Base-by-base conservation (phyloP, 352 stramenopile species). In the Globisporangium sylvaticum region DNA sequence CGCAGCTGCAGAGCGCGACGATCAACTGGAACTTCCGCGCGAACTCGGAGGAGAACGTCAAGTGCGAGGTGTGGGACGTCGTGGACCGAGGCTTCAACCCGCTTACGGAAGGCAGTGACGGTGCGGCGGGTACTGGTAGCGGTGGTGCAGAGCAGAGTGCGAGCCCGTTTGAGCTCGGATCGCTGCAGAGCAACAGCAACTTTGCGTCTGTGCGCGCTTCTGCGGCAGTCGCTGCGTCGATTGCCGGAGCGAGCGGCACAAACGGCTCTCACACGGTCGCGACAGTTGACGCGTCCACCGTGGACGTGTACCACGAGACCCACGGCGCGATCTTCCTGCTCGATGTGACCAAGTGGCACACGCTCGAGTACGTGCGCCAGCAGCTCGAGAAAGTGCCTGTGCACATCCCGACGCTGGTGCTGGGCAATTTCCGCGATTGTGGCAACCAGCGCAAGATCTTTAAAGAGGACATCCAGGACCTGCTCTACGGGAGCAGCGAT, bases 21-120 rank as follows among this genome's bases (percentile, higher is more conserved):
- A 97, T 97, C 72, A 91, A 94, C 57, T 97, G 89, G 84, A 87
- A 69, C 65, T 88, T 87, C 58, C 79, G 81, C 29, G 69, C 74
- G 10, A 78, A 81, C 46, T 73, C 78, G 3, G 86, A 96, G 59
- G 88, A 97, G 50, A 92, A 77, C 50, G 83, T 97, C 58, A 93
- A 95, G 69, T 95, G 94, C 71, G 91, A 97, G 61, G 84, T 97
- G 12, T 96, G 91, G 90, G 90, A 97, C 64, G 88, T 96, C n/a
- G 89, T 96, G 5, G 90, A 97, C 72, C 67, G 76, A n/a, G 88
- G 83, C 27, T 89, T 95, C 44, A 54, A 73, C 14, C 64, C 76
- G 20, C 63, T 62, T 1, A 57, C 74, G 5, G 64, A 79, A 4
- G 71, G 58, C 10, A 53, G 42, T 0, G 56, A 50, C 1, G 56